Evolutionary conservation across 140 eudicot species (phyloP).

Genomic region (Anethum foeniculum): DNA sequence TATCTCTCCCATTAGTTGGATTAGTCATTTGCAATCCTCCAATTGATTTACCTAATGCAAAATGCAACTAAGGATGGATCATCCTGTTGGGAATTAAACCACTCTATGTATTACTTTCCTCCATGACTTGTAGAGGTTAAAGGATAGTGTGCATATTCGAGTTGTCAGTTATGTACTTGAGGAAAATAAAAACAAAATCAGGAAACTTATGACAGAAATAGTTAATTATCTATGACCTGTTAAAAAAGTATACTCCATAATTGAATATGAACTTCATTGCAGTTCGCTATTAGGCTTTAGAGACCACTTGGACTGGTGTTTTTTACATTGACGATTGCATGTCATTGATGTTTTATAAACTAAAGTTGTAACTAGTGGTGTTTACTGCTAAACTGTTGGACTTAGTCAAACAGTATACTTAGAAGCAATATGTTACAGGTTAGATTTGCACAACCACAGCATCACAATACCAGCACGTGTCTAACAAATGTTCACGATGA

Average conservation of each 20-base stretch:
- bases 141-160: not conserved
- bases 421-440: not conserved
- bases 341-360: not conserved
- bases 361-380: not conserved
- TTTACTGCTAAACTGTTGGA: not conserved
- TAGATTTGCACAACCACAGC: not conserved
- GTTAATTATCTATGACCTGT: not conserved
- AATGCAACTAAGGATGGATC: not conserved
- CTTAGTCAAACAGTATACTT: not conserved
- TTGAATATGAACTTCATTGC: not conserved
- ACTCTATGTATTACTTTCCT: not conserved
- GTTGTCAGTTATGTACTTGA: not conserved
- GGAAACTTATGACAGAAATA: not conserved
- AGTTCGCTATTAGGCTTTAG: not conserved
- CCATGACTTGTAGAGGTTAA: not conserved
- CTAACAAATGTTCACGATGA: not conserved
- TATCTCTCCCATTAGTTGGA: not conserved
- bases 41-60: not conserved
- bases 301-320: not conserved
- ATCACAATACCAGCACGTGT: not conserved
- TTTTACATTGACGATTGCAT: not conserved
- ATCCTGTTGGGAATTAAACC: not conserved
- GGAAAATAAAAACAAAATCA: not conserved
- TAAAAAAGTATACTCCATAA: not conserved
- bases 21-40: not conserved